Conservation (phyloP, 129 eudicot species). For the Escallonia herrerae region DNA sequence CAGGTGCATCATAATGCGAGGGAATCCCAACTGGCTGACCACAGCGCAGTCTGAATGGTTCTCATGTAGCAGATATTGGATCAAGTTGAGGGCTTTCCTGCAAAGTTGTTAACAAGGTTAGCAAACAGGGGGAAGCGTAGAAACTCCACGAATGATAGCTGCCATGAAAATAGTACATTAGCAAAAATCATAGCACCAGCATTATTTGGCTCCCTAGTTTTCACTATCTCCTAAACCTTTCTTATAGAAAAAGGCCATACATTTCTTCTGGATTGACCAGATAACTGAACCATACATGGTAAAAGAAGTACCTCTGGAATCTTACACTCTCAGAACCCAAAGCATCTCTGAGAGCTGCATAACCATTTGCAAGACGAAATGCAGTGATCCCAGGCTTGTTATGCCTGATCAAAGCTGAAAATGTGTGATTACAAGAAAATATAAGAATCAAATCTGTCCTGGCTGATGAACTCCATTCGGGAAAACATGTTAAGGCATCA, state of each 20-base stretch:
- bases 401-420: conserved; percentile 76
- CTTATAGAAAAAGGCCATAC: no score
- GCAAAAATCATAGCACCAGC: no score
- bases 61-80: conserved; percentile 61
- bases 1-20: conserved; percentile 68
- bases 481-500: background rate
- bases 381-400: conserved; percentile 80
- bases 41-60: conserved; percentile 52
- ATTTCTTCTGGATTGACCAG: no score
- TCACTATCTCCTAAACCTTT: no score
- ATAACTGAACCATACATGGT: no score
- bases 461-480: background rate
- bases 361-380: conserved; percentile 86
- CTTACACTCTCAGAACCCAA: conserved; percentile 68
- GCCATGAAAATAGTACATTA: no score
- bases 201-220: no score
- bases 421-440: background rate
- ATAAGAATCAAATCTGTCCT: background rate
- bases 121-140: no score
- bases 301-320: conserved; percentile 69
- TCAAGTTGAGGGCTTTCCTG: conserved; percentile 89
- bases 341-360: conserved; percentile 69
- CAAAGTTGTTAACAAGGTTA: conserved; percentile 6
- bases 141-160: no score
- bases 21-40: conserved; percentile 67